Evolutionary conservation across 2,329 filamentous ascomycete genomes (phyloP).

Genomic region (Aspergillus quadrilineatus): DNA sequence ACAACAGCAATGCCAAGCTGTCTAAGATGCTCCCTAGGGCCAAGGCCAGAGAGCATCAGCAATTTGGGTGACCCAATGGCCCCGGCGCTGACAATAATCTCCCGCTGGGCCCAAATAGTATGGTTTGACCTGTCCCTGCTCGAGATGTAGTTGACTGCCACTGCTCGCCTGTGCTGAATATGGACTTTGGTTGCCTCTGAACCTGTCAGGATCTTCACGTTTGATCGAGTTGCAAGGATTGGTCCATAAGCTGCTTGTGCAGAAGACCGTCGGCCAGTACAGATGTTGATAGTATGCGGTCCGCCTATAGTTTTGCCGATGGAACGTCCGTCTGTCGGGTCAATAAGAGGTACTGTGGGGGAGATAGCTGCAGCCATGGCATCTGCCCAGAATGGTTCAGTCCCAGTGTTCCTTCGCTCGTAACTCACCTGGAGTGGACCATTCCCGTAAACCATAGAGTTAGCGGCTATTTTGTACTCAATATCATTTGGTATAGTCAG

Average conservation of each 20-base stretch:
- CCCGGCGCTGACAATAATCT: conserved; percentile 3
- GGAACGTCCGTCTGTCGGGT: background rate
- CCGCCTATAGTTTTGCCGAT: background rate
- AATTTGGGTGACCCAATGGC: background rate
- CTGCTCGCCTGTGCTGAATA: background rate
- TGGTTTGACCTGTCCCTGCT: background rate
- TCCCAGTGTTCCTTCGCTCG: background rate
- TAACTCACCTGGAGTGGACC: background rate
- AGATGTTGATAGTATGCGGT: background rate
- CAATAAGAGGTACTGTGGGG: background rate
- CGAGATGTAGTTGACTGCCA: background rate
- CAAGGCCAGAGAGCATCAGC: conserved; percentile 3
- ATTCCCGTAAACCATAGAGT: background rate
- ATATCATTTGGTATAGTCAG: background rate
- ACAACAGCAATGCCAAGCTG: background rate
- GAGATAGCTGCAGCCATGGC: background rate
- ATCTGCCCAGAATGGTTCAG: background rate
- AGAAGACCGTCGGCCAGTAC: background rate
- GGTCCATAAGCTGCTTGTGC: background rate
- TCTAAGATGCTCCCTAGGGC: background rate
- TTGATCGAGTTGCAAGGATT: background rate
- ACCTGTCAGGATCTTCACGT: background rate
- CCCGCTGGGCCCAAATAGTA: background rate
- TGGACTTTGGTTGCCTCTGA: background rate
- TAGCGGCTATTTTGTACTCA: background rate